Base-by-base conservation (phyloP, 148 eudicot species). In the Dysphania ambrosioides region DNA sequence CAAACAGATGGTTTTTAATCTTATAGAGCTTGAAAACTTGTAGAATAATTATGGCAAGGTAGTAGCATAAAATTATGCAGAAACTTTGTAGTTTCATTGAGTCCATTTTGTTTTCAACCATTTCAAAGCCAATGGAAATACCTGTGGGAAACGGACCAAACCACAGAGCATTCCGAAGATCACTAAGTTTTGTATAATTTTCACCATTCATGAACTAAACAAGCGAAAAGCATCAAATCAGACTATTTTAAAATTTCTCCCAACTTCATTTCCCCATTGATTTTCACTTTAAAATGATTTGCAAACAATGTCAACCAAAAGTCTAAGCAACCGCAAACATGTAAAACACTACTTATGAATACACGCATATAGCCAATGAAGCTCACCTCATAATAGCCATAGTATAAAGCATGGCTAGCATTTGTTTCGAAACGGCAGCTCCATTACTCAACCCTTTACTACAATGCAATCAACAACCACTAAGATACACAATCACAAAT, bases 301-400 rank as follows among this genome's bases (percentile, higher is more conserved):
- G 1, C 15, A 35, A 34, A 21, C 23, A 32, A 64, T 27, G 27
- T 11, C 19, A 67, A 29, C 0, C n/a, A 40, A 26, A 40, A 8
- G 9, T 0, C 31, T 8, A 29, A 27, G 59, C 38, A 68, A 44
- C 47, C 6, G 59, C 49, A 68, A 55, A 55, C 36, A 55, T 35
- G 13, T 6, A 29, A 57, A 19, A 41, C 31, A 44, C 21, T 3
- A 9, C 26, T 6, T 16, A 57, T 0, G 9, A 19, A 29, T 73
- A 59, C n/a, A 13, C 21, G 12, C n/a, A 31, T 32, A 21, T 31
- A 30, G 18, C 31, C 29, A 3, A 15, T 21, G 3, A 70, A 64
- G n/a, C 78, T 40, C 58, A 90, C 98, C 96, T 92, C 91, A 86
- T 80, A 36, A 92, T 82, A 2, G 97, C 90, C 96, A 92, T 90